Evolutionary conservation across 495 filamentous ascomycete genomes (phyloP), one percentile per base, ranked within the genome.

Genomic region (Aspergillus ellipticus): DNA sequence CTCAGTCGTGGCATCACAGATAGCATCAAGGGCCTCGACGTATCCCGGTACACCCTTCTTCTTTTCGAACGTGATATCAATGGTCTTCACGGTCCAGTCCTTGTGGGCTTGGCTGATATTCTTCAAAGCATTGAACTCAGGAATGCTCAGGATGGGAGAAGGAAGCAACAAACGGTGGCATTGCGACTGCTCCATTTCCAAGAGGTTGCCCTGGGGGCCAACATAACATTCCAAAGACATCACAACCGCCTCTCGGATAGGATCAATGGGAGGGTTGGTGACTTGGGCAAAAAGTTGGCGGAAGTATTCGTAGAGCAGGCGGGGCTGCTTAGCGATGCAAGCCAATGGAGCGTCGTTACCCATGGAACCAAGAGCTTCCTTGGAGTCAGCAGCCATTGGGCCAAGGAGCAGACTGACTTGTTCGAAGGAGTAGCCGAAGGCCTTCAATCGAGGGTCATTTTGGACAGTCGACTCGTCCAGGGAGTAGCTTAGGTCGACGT

Each of bases 301-400:
- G 86, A 97, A 99, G 73, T 99, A 99, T 71, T 99, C 94, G 68
- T 90, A 96, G 39, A 97, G 83, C 52, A 97, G 79, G 63, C 93
- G 90, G 52, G 94, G 93, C 53, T 94, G 88, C 47, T 86, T 82
- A 26, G 94, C 88, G 59, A 99, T 81, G 71, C 92, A 97, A 24
- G 94, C 94, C 61, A 99, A 75, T 15, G 94, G 94, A 37, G 91
- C 90, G 79, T 99, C 94, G 69, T 99, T 99, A 62, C 94, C 94
- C 94, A 99, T 99, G 53, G 94, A 99, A 31, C 94, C 94, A 24
- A 99, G 82, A n/a, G 94, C 95, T 73, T 99, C 94, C 76, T 99
- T 99, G 46, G 96, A 96, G 61, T 99, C 94, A 24, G 93, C 92
- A 54, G 92, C 94, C 94, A 99, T 99, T 8, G 94, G 94, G 19